Evolutionary conservation across 1,284 basidiomycete genomes (phyloP), one percentile per base, ranked within the genome.

Genomic region (Erythrobasidium hasegawianum): DNA sequence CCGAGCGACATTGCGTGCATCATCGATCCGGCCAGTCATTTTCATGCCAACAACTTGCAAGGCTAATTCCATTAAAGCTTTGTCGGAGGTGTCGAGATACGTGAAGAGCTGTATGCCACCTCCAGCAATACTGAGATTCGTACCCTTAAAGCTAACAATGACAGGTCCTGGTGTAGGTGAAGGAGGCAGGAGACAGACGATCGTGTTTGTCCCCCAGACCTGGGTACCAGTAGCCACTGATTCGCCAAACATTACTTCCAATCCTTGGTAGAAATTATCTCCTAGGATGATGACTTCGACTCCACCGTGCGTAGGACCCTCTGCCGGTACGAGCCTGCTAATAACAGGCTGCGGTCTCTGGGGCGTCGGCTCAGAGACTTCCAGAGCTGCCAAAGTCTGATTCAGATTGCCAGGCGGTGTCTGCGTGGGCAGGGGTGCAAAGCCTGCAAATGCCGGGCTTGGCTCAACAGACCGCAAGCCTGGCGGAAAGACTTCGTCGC

Each of bases 231-330:
- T 87, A 2, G 93, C 88, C 1, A 85, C 79, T 4, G 86, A 82
- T 70, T 89, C 90, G 29, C 95, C 95, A 77, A 98, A 98, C 5
- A 92, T 80, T 73, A 91, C 90, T 59, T 86, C 78, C 56, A 81
- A 76, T 43, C 80, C 80, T 11, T 78, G 79, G 14, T 76, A 73
- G 79, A 99, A 97, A 75, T 91, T 88, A 50, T 87, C 84, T 7
- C 96, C 96, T 1, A 97, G 84, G 4, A 98, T 82, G 0, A 96
- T 98, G 22, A 99, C 89, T 76, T 96, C 92, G 70, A 91, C 91
- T 0, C 96, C 96, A 33, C 62, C 62, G 59, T 87, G 85, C n/a
- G 89, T 91, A 7, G 95, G 94, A 7, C 96, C 95, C 72, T 88
- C 86, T 58, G 87, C 86, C 0, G 95, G 96, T 67, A 99, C 92